Conservation (phyloP, 1,284 basidiomycete genomes). For the Athelia psychrophila region DNA sequence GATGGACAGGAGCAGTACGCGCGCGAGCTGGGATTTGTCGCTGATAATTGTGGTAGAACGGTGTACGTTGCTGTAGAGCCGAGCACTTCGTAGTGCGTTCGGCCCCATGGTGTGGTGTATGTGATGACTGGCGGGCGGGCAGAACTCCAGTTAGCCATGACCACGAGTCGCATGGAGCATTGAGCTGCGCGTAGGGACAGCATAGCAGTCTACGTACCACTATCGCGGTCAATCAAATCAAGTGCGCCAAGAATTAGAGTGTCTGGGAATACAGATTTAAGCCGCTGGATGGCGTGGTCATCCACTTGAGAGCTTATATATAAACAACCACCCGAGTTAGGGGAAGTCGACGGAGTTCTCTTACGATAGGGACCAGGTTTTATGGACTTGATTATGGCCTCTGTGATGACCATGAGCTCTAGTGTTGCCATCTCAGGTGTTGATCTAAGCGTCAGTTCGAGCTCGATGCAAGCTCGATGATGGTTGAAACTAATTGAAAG, state of each 20-base stretch:
- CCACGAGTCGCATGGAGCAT: too few species aligned
- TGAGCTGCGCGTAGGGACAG: not conserved
- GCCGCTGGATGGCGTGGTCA: conserved; percentile 51
- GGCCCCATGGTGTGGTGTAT: conserved; percentile 53
- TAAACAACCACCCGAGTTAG: conserved; percentile 53
- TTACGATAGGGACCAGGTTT: conserved; percentile 22
- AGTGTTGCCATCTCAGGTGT: conserved; percentile 8
- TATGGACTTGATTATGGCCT: conserved; percentile 30
- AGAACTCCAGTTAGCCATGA: not conserved
- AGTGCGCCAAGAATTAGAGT: conserved; percentile 61
- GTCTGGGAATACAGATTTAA: conserved; percentile 59
- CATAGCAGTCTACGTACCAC: conserved; percentile 37
- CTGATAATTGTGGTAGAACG: conserved; percentile 53
- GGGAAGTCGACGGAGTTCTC: conserved; percentile 53
- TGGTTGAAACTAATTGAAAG: too few species aligned
- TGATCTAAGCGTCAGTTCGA: not conserved
- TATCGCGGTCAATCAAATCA: conserved; percentile 66
- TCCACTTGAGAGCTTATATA: conserved; percentile 48
- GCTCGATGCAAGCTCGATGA: not conserved
- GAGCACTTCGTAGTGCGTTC: conserved; percentile 59
- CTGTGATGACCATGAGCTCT: conserved; percentile 24
- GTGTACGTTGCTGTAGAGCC: conserved; percentile 61
- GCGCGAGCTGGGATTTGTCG: conserved; percentile 25
- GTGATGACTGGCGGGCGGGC: conserved; percentile 50
- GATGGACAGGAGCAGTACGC: conserved; percentile 75